These are phyloP conservation scores for Eucalyptus cloeziana DNA, from an alignment of 345 rosid species.

Conservation along the genomic window DNA sequence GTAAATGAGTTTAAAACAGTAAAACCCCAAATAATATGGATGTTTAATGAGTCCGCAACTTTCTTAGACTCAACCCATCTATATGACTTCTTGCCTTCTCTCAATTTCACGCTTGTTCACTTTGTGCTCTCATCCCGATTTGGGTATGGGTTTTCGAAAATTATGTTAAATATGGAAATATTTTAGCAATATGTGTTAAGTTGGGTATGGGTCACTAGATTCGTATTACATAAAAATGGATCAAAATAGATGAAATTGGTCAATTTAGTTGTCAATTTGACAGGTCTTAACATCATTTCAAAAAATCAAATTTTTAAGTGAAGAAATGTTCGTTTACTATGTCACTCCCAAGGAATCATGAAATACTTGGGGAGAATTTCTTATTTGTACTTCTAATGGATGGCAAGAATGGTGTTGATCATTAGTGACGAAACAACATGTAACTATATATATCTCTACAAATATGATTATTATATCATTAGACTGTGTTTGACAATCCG, in stretches of 20 bases:
- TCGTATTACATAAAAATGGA: too few species aligned
- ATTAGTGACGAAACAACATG: background rate
- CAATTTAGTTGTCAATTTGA: background rate
- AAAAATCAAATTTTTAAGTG: background rate
- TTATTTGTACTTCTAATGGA: background rate
- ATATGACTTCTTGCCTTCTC: background rate
- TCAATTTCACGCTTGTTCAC: background rate
- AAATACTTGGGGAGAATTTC: background rate
- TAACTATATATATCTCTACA: background rate
- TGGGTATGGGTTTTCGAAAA: background rate
- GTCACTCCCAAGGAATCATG: background rate
- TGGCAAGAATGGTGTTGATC: background rate
- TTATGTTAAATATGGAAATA: background rate
- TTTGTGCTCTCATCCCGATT: background rate
- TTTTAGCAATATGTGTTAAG: background rate
- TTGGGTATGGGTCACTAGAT: too few species aligned
- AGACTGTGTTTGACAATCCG: background rate
- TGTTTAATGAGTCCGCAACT: background rate
- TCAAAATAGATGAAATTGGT: background rate
- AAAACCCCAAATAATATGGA: background rate
- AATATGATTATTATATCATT: background rate
- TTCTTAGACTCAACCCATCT: background rate
- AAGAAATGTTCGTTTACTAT: background rate
- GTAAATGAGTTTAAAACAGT: too few species aligned
- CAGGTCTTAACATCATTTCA: background rate